Conservation (phyloP, 164 flowering plant species). For the Paratinospora sagittata region DNA sequence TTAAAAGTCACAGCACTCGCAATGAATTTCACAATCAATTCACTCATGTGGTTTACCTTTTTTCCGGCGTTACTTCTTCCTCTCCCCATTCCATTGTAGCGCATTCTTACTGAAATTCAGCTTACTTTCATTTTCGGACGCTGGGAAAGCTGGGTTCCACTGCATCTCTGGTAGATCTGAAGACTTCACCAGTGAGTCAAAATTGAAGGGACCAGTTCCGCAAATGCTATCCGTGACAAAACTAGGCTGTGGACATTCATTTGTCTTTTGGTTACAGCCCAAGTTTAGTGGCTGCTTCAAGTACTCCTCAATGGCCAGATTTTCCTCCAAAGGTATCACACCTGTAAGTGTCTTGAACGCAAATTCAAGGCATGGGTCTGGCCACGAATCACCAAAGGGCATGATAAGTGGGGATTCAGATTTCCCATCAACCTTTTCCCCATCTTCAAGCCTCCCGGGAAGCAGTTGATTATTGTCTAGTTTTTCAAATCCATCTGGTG, state of each 20-base stretch:
- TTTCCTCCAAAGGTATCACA: slow-evolving; percentile 33
- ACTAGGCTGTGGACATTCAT: slow-evolving; percentile 13
- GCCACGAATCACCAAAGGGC: slow-evolving; percentile 32
- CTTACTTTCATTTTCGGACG: slow-evolving; percentile 10
- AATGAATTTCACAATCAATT: not conserved
- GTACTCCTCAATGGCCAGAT: slow-evolving; percentile 20
- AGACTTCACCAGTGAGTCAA: slow-evolving; percentile 10
- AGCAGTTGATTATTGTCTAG: not conserved
- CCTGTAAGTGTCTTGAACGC: slow-evolving; percentile 51
- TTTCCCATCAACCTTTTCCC: slow-evolving; percentile 12
- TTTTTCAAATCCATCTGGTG: not conserved
- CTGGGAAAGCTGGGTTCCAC: slow-evolving; percentile 11
- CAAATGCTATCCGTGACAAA: slow-evolving; percentile 14
- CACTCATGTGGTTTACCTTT: slow-evolving; percentile 2
- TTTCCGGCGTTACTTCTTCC: slow-evolving; percentile 4
- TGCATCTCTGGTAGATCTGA: slow-evolving; percentile 8
- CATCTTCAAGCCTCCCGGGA: slow-evolving; percentile 2
- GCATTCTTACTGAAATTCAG: slow-evolving; percentile 14
- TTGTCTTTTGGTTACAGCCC: slow-evolving; percentile 17
- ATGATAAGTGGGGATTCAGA: slow-evolving; percentile 16
- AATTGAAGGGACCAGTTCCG: slow-evolving; percentile 20
- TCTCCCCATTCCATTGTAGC: slow-evolving; percentile 4
- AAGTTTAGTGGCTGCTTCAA: slow-evolving; percentile 27
- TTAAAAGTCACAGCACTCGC: too few relatives aligned
- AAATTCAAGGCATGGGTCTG: slow-evolving; percentile 45